These are phyloP conservation scores for Termitomyces sp. DNA, from an alignment of 768 basidiomycete species.

Conservation along the genomic window DNA sequence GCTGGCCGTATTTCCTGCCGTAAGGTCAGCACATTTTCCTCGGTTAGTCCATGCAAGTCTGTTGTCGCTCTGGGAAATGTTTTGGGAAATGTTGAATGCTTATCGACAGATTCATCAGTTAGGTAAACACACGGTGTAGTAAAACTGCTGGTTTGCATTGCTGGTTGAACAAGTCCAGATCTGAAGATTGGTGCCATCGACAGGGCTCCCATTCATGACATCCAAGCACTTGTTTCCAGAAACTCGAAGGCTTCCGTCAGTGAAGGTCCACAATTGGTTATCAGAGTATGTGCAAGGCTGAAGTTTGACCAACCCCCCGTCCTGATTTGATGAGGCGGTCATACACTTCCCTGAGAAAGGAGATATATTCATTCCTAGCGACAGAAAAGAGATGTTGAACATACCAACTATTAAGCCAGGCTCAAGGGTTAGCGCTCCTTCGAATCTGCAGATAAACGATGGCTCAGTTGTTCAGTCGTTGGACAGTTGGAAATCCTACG, in stretches of 20 bases:
- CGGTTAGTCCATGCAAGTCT: slow-evolving; percentile 41
- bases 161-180: slow-evolving; percentile 43
- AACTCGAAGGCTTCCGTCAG: slow-evolving; percentile 32
- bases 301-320: slow-evolving; percentile 35
- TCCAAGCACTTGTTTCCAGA: slow-evolving; percentile 48
- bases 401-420: slow-evolving; percentile 36
- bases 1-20: slow-evolving; percentile 32
- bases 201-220: slow-evolving; percentile 33
- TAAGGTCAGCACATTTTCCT: slow-evolving; percentile 46
- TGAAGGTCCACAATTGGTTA: slow-evolving; percentile 49
- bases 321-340: slow-evolving; percentile 42
- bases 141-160: slow-evolving; percentile 40
- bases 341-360: slow-evolving; percentile 40
- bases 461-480: background rate
- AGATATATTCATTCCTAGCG: too few species aligned
- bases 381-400: background rate
- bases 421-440: slow-evolving; percentile 37
- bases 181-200: slow-evolving; percentile 44
- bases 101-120: background rate
- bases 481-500: background rate
- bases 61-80: slow-evolving; percentile 23
- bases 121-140: background rate
- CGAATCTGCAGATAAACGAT: slow-evolving; percentile 24
- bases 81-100: slow-evolving; percentile 5
- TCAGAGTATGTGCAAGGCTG: slow-evolving; percentile 37